Percentiles rank a stretch among this genome's conserved stretches.
These are phyloP conservation scores for Pyrus betulifolia DNA, from an alignment of 306 rosid genomes.

Conservation along the genomic window DNA sequence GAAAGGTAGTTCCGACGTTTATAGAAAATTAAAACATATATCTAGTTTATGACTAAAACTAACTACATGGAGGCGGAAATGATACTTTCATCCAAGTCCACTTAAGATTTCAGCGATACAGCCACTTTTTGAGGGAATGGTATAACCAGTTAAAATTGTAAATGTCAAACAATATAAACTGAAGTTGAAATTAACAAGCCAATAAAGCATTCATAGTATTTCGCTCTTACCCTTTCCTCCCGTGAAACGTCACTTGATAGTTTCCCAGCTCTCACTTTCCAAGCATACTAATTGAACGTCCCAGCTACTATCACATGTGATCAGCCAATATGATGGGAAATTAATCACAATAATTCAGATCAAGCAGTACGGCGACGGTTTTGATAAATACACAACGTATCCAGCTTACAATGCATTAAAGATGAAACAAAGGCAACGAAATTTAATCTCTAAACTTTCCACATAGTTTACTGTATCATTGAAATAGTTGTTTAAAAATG, in stretches of 20 bases:
- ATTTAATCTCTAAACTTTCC: background rate
- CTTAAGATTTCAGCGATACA: background rate
- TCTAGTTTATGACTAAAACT: background rate
- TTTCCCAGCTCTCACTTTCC: slow-evolving; percentile 28
- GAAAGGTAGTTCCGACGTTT: background rate
- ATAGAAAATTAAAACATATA: background rate
- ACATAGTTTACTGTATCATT: background rate
- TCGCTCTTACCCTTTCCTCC: slow-evolving; percentile 33
- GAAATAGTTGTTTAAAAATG: background rate
- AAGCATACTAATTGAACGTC: slow-evolving; percentile 26
- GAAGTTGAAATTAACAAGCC: background rate
- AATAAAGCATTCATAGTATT: background rate
- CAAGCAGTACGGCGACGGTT: background rate
- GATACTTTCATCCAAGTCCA: background rate
- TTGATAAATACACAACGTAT: background rate
- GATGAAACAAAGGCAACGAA: background rate
- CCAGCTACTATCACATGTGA: slow-evolving; percentile 18
- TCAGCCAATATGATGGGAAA: slow-evolving; percentile 17
- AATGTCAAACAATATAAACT: background rate
- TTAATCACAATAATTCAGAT: background rate
- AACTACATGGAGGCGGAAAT: background rate
- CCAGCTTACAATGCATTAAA: background rate
- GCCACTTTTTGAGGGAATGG: background rate
- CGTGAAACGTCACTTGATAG: slow-evolving; percentile 8
- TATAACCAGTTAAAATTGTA: background rate